Percentiles rank a stretch among this genome's conserved stretches.
Evolutionary conservation across 345 rosid species (phyloP).

Genomic region (Melaleuca alternifolia): DNA sequence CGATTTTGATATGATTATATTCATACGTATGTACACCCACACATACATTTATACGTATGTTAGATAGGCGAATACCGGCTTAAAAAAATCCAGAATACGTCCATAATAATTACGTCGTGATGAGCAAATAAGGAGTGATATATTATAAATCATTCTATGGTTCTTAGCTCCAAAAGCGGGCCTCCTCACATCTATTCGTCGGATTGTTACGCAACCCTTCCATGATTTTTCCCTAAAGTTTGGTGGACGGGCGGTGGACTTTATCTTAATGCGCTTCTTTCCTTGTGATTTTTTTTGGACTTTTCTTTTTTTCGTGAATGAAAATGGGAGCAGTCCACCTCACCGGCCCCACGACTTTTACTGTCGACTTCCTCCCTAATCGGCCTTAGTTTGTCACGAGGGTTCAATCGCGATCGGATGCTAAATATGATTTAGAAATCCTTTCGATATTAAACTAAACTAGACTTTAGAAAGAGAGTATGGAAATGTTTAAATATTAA

Average conservation of each 20-base stretch:
- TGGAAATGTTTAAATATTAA: too few relatives aligned
- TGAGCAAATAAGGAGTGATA: too few relatives aligned
- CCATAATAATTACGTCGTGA: too few relatives aligned
- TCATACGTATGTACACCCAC: background rate
- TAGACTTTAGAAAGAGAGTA: too few relatives aligned
- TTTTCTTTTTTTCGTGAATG: background rate
- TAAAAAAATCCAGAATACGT: too few relatives aligned
- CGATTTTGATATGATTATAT: background rate
- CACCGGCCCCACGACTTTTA: background rate
- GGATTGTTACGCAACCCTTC: background rate
- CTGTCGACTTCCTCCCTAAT: background rate
- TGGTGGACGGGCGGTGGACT: background rate
- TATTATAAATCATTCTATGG: too few relatives aligned
- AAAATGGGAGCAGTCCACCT: background rate
- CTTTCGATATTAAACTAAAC: accelerated
- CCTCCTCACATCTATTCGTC: background rate
- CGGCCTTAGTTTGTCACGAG: background rate
- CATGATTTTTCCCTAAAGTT: background rate
- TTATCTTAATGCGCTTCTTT: background rate
- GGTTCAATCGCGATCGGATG: too few relatives aligned
- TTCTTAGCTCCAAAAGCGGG: background rate
- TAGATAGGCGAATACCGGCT: too few relatives aligned
- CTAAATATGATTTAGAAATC: background rate
- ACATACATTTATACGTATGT: background rate
- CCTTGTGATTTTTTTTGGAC: background rate